Evolutionary conservation across 2,329 filamentous ascomycete species (phyloP), one percentile per base, ranked within the genome.

Genomic region (Fusarium metavorans): DNA sequence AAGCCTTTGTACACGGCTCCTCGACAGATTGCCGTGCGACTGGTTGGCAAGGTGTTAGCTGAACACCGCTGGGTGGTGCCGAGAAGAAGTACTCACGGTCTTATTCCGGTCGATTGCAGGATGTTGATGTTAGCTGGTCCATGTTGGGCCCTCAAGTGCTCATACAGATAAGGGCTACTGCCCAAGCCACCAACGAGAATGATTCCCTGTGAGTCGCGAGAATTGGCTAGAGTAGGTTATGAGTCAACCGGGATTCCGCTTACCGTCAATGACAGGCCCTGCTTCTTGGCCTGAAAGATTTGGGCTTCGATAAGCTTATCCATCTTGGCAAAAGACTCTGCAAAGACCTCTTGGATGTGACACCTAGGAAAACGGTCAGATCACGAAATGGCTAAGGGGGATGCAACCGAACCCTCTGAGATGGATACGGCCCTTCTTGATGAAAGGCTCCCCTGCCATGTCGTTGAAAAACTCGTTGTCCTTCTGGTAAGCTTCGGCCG

Each of bases 401-500:
- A 50, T 5, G 4, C 11, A 16, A 2, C 16, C 2, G 2, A n/a
- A 52, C 25, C 25, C 25, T 30, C 11, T 30, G 25, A 52, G 6
- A 16, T 52, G 48, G 1, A 52, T 52, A 5, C 25, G 48, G 16
- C 48, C 48, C 2, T 30, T 52, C 48, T 52, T 52, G 9, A 52
- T 52, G 25, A 30, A 11, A 3, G 48, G 48, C 27, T 30, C 25
- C 18, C 6, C 11, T 13, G 45, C 13, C 27, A 11, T 50, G 45
- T 27, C 45, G 45, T 50, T 7, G 11, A 50, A 30, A 1, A 30
- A 10, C 9, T 30, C 10, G 9, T 30, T 50, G 25, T 50, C 45
- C 2, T 30, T 50, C 16, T 30, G 14, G 45, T 30, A 50, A 52
- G 66, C 66, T 16, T 60, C 63, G 6, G 66, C 69, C 6, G 69